Conservation (phyloP, 2,329 filamentous ascomycete species). For the Colletotrichum sublineola region DNA sequence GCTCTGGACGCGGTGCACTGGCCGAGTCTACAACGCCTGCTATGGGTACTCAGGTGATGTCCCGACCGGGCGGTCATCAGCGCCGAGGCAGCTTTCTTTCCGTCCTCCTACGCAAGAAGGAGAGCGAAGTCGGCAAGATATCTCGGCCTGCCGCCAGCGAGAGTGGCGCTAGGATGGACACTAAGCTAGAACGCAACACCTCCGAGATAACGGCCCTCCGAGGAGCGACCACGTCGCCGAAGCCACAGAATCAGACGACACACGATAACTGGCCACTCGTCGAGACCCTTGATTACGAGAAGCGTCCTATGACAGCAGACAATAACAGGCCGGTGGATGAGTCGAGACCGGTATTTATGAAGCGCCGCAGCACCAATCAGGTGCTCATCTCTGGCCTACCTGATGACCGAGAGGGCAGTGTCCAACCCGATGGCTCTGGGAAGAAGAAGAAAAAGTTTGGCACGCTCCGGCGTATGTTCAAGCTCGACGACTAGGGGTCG, state of each 20-base stretch:
- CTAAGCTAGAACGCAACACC: constrained; percentile 70
- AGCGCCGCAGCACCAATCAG: constrained; percentile 55
- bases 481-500: constrained; percentile 58
- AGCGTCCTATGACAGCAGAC: constrained; percentile 53
- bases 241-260: constrained; percentile 43
- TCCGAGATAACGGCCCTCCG: constrained; percentile 65
- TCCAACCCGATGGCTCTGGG: constrained; percentile 37
- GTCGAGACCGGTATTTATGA: constrained; percentile 50
- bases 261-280: constrained; percentile 64
- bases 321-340: constrained; percentile 43
- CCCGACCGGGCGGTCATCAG: constrained; percentile 49
- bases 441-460: constrained; percentile 77
- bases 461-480: constrained; percentile 74
- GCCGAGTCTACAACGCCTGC: constrained; percentile 45
- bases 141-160: constrained; percentile 66
- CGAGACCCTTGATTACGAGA: constrained; percentile 45
- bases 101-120: constrained; percentile 76
- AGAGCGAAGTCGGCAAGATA: constrained; percentile 64
- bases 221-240: constrained; percentile 49
- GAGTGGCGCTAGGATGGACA: constrained; percentile 73
- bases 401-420: constrained; percentile 31
- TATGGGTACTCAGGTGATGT: constrained; percentile 42
- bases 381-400: constrained; percentile 10
- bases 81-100: constrained; percentile 67
- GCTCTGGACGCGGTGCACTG: constrained; percentile 58